These are phyloP conservation scores for Fusarium napiforme DNA, from an alignment of 2,329 filamentous ascomycete species.

Conservation along the genomic window DNA sequence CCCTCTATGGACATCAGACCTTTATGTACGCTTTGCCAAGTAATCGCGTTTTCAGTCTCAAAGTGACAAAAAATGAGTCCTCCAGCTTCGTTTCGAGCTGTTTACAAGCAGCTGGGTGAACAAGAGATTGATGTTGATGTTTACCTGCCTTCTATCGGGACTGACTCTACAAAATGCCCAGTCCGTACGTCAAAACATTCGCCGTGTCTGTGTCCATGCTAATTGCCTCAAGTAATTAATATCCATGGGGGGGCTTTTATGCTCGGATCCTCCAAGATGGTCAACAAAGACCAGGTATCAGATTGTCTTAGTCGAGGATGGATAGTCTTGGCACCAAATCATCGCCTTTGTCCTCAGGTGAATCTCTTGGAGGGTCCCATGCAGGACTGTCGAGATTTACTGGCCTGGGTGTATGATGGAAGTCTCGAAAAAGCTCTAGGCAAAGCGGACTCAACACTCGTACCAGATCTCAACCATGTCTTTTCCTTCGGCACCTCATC, in stretches of 20 bases:
- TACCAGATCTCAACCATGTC: not conserved
- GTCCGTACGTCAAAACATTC: not conserved
- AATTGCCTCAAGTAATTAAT: not conserved
- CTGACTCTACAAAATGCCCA: accelerated
- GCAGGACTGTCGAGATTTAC: conserved; percentile 8
- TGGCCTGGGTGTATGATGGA: not conserved
- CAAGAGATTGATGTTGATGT: not conserved
- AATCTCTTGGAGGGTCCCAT: not conserved
- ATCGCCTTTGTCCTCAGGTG: conserved; percentile 6
- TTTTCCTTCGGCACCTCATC: conserved; percentile 19
- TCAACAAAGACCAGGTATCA: conserved; percentile 7
- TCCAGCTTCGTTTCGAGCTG: not conserved
- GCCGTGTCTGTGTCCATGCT: accelerated
- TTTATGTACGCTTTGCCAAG: not conserved
- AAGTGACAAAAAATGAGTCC: not conserved
- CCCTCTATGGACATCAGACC: not conserved
- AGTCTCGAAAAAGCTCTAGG: not conserved
- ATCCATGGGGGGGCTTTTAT: conserved; percentile 17
- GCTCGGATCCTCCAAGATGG: conserved; percentile 14
- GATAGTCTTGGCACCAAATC: not conserved
- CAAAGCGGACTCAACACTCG: not conserved
- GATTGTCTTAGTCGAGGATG: not conserved
- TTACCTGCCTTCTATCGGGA: not conserved
- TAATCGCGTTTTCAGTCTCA: accelerated
- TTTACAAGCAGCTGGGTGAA: not conserved